Conservation (phyloP, 345 rosid species). For the Gossypium australe region DNA sequence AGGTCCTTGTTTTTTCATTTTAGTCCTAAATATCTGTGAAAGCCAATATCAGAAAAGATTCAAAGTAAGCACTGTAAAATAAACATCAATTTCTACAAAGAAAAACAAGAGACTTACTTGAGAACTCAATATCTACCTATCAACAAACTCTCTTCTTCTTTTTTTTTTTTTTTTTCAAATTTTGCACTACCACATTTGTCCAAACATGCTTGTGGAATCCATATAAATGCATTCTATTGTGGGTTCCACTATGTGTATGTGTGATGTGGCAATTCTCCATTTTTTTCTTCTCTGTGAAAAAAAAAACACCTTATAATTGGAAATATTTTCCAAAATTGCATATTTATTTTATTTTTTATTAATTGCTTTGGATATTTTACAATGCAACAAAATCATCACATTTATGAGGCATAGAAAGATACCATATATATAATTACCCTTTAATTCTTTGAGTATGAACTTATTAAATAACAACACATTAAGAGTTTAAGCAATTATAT, state of each 20-base stretch:
- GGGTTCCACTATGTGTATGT: not conserved
- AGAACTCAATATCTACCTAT: not conserved
- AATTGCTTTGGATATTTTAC: no score
- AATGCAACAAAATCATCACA: no score
- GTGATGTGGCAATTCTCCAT: not conserved
- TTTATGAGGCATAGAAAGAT: no score
- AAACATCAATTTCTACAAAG: no score
- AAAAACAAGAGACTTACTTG: not conserved
- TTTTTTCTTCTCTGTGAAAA: not conserved
- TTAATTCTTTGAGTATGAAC: no score
- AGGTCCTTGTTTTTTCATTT: constrained; percentile 21
- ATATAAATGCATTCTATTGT: not conserved
- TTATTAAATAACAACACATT: no score
- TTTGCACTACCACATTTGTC: not conserved
- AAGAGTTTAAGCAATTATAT: no score
- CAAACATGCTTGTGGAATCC: not conserved
- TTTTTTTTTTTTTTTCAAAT: not conserved
- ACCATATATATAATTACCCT: no score
- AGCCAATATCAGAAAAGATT: not conserved
- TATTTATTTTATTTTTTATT: no score
- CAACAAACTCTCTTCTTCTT: not conserved
- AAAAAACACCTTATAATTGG: not conserved
- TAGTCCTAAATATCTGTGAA: not conserved
- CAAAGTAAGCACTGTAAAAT: no score
- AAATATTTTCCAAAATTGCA: no score